phyloP scores from a whole-genome alignment of 2,329 filamentous ascomycete genomes.

The Tolypocladium inflatum region DNA sequence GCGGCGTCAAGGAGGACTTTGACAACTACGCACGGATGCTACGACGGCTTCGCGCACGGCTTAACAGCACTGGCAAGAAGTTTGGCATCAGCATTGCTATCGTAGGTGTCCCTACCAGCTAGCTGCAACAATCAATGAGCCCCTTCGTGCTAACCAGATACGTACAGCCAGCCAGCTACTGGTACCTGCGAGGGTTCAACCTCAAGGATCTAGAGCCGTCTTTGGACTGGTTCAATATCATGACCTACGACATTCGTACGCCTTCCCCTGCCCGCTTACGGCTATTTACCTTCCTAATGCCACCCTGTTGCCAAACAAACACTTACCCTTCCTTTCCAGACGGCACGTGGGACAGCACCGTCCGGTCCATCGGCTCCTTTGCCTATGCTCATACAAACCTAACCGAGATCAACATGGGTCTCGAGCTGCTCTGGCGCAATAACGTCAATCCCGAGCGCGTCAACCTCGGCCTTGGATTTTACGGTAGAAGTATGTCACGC shows the following conservation, averaged over 20 bases:
- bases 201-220: background rate
- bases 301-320: too few relatives aligned
- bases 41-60: background rate
- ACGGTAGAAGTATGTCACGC: constrained; percentile 17
- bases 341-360: background rate
- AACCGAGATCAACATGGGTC: constrained; percentile 31
- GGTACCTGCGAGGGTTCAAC: background rate
- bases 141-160: background rate
- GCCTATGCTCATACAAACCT: constrained; percentile 34
- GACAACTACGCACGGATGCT: background rate
- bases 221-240: background rate
- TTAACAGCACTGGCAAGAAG: background rate
- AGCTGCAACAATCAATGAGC: too few relatives aligned
- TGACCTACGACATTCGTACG: background rate
- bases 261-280: too few relatives aligned
- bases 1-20: background rate
- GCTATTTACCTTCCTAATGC: too few relatives aligned
- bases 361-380: constrained; percentile 3
- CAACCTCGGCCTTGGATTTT: constrained; percentile 34
- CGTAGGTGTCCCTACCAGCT: too few relatives aligned
- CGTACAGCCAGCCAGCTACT: background rate
- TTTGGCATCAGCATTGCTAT: background rate
- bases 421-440: constrained; percentile 39
- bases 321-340: background rate
- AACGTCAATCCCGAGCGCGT: constrained; percentile 31